Evolutionary conservation across 2,329 filamentous ascomycete genomes (phyloP).

Genomic region (Botrytis squamosa): DNA sequence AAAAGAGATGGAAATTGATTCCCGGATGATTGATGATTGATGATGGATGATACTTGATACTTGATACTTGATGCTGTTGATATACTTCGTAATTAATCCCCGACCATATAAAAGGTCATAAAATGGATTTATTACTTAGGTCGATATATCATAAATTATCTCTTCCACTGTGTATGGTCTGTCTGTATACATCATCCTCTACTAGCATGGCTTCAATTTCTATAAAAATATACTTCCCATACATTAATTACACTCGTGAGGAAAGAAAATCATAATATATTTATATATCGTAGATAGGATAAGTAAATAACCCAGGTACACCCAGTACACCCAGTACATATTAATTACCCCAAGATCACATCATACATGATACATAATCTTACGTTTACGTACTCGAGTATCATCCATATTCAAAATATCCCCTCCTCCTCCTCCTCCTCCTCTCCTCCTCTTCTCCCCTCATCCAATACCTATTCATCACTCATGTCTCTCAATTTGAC

Average conservation of each 20-base stretch:
- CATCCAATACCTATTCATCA: neutral
- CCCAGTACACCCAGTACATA: neutral
- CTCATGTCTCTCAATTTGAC: neutral
- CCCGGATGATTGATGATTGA: neutral
- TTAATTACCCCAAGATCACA: neutral
- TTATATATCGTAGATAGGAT: neutral
- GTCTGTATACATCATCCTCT: too few relatives aligned
- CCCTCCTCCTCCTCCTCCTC: neutral
- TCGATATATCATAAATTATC: too few relatives aligned
- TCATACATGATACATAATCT: neutral
- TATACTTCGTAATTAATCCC: neutral
- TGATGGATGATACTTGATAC: too few relatives aligned
- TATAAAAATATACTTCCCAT: neutral
- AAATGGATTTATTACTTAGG: too few relatives aligned
- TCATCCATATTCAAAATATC: neutral
- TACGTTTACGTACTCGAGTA: neutral
- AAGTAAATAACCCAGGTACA: neutral
- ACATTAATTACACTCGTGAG: neutral
- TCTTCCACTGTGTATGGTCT: neutral
- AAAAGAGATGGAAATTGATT: neutral
- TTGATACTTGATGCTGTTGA: neutral
- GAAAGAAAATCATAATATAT: neutral
- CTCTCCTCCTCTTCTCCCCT: too few relatives aligned
- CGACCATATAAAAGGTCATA: neutral
- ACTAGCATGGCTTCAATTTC: neutral